Evolutionary conservation across 1,284 basidiomycete genomes (phyloP).

Genomic region (Mycosarcoma maydis): DNA sequence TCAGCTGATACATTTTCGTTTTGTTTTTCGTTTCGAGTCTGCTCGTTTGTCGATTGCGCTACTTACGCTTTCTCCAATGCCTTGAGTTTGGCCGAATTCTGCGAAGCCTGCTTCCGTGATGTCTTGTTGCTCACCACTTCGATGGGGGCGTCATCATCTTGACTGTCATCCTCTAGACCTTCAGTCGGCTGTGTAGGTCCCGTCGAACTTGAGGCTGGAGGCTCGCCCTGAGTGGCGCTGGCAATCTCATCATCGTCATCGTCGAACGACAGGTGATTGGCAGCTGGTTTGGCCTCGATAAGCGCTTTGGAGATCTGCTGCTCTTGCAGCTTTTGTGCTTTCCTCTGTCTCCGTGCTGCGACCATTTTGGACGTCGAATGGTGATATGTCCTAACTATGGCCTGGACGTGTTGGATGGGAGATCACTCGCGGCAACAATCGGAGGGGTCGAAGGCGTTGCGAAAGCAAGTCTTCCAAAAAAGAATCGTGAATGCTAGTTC

Average conservation of each 20-base stretch:
- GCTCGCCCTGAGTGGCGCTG: background rate
- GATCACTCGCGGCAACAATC: too few species aligned
- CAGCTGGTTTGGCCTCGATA: slow-evolving; percentile 14
- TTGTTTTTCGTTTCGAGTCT: too few species aligned
- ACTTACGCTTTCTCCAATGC: slow-evolving; percentile 34
- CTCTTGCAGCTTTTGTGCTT: slow-evolving; percentile 43
- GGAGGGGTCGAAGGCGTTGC: too few species aligned
- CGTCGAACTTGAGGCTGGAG: background rate
- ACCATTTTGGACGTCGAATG: too few species aligned
- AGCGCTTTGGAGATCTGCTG: slow-evolving; percentile 43
- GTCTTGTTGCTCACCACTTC: slow-evolving; percentile 51
- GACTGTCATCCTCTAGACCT: slow-evolving; percentile 3
- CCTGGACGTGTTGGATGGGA: too few species aligned
- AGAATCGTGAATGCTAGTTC: background rate
- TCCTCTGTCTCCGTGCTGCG: slow-evolving; percentile 22
- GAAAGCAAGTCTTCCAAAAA: slow-evolving; percentile 7
- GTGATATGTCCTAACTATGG: too few species aligned
- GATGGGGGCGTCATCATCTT: slow-evolving; percentile 44
- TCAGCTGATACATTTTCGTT: too few species aligned
- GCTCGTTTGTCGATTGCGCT: too few species aligned
- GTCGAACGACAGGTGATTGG: slow-evolving; percentile 31
- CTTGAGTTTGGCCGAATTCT: slow-evolving; percentile 22
- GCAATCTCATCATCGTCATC: slow-evolving; percentile 27
- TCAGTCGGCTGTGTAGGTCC: background rate
- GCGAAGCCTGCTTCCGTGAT: slow-evolving; percentile 29